These are phyloP conservation scores for Talaromyces atroroseus DNA, from an alignment of 2,329 filamentous ascomycete species.

Conservation along the genomic window DNA sequence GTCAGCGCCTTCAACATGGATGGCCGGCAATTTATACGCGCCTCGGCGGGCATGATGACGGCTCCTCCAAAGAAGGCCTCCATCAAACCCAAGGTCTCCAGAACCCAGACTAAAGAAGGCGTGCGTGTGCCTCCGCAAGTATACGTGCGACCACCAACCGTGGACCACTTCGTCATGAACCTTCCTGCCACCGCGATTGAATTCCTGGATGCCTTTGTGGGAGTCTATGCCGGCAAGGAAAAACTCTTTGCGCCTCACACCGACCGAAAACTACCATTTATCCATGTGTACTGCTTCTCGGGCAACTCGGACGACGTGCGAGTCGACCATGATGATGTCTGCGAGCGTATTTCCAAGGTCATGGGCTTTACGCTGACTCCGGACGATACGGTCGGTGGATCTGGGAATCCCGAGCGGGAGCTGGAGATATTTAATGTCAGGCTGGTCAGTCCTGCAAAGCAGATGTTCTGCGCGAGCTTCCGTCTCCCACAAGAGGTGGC, in stretches of 20 bases:
- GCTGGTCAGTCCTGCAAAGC: constrained; percentile 86
- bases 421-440: constrained; percentile 62
- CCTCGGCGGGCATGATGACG: constrained; percentile 55
- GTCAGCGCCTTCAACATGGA: constrained; percentile 78
- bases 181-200: constrained; percentile 83
- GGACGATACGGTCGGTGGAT: constrained; percentile 43
- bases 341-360: constrained; percentile 58
- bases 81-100: constrained; percentile 44
- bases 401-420: constrained; percentile 56
- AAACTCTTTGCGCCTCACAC: constrained; percentile 59
- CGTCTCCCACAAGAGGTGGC: constrained; percentile 76
- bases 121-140: constrained; percentile 25
- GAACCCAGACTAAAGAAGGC: constrained; percentile 19
- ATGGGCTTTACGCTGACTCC: constrained; percentile 55
- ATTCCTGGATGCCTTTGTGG: constrained; percentile 72
- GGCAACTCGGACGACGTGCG: constrained; percentile 72
- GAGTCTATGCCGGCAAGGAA: constrained; percentile 71
- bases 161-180: constrained; percentile 98
- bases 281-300: constrained; percentile 94
- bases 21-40: constrained; percentile 72
- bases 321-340: constrained; percentile 52
- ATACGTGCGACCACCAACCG: constrained; percentile 56
- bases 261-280: constrained; percentile 61
- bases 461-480: constrained; percentile 96
- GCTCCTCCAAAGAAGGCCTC: constrained; percentile 46